These are phyloP conservation scores for Cryptosporidium xiaoi DNA, from an alignment of 169 alveolate species.

Conservation along the genomic window DNA sequence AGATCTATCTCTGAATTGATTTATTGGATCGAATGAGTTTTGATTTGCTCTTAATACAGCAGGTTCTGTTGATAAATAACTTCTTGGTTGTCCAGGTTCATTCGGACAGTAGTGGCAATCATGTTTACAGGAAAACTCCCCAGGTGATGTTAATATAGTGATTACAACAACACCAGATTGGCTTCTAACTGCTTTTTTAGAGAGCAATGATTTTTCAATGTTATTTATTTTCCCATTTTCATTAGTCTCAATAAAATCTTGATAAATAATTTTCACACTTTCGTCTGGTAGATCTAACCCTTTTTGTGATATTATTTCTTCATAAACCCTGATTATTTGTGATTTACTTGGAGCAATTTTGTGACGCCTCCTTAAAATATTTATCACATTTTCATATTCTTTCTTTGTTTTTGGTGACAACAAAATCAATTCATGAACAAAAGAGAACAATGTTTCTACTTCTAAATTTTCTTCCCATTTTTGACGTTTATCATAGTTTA, in stretches of 20 bases:
- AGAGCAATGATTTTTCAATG: slow-evolving; percentile 46
- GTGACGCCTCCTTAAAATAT: slow-evolving; percentile 73
- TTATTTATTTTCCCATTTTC: neutral
- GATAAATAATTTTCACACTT: slow-evolving; percentile 2
- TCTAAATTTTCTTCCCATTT: slow-evolving; percentile 51
- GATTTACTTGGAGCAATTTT: slow-evolving; percentile 78
- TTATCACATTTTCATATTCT: slow-evolving; percentile 75
- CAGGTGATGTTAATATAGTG: slow-evolving; percentile 94
- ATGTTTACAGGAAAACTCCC: slow-evolving; percentile 91
- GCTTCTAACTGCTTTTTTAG: slow-evolving; percentile 86
- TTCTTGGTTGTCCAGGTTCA: slow-evolving; percentile 95
- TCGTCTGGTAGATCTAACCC: slow-evolving; percentile 15
- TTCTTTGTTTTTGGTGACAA: slow-evolving; percentile 66
- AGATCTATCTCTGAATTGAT: slow-evolving; percentile 92
- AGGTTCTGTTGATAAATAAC: slow-evolving; percentile 95
- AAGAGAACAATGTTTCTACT: slow-evolving; percentile 58
- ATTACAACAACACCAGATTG: slow-evolving; percentile 92
- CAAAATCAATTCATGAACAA: slow-evolving; percentile 74
- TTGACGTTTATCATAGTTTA: slow-evolving; percentile 76
- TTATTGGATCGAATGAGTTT: slow-evolving; percentile 89
- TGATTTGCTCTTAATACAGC: slow-evolving; percentile 95
- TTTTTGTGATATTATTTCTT: slow-evolving; percentile 70
- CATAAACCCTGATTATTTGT: slow-evolving; percentile 78
- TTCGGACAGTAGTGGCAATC: slow-evolving; percentile 94
- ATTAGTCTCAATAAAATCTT: neutral